Percentiles rank a stretch among this genome's conserved stretches.
Evolutionary conservation across 2,329 filamentous ascomycete species (phyloP).

Genomic region (Cryphonectria japonica): DNA sequence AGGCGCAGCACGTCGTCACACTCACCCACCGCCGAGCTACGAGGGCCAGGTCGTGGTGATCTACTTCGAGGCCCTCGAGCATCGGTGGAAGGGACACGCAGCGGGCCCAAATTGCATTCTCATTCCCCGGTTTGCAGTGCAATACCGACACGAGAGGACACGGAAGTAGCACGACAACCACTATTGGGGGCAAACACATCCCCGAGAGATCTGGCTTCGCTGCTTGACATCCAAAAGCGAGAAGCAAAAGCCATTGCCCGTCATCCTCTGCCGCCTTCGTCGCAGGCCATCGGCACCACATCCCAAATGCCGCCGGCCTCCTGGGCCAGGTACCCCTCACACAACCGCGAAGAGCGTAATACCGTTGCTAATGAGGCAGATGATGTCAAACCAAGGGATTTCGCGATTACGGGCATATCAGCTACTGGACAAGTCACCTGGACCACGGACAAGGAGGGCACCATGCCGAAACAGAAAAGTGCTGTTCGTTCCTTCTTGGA

Average conservation of each 20-base stretch:
- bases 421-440: constrained; percentile 33
- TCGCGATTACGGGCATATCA: constrained; percentile 34
- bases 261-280: neutral
- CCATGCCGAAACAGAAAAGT: constrained; percentile 6
- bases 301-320: constrained; percentile 33
- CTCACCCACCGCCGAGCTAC: neutral
- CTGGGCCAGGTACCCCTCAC: constrained; percentile 43
- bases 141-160: neutral
- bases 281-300: neutral
- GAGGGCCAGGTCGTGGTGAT: neutral
- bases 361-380: constrained; percentile 34
- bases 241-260: constrained; percentile 8
- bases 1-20: constrained; percentile 23
- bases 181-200: constrained; percentile 18
- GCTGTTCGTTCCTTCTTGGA: constrained; percentile 36
- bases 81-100: constrained; percentile 13
- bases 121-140: constrained; percentile 20
- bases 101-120: constrained; percentile 5
- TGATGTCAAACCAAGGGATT: constrained; percentile 37
- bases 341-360: constrained; percentile 37
- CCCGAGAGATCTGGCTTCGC: constrained; percentile 16
- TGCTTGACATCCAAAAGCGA: constrained; percentile 15
- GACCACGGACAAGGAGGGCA: constrained; percentile 35
- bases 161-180: constrained; percentile 14
- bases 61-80: constrained; percentile 1